Percentiles rank a stretch among this genome's conserved stretches.
These are phyloP conservation scores for Vigna reflexopilosa DNA, from an alignment of 306 rosid species.

Conservation along the genomic window DNA sequence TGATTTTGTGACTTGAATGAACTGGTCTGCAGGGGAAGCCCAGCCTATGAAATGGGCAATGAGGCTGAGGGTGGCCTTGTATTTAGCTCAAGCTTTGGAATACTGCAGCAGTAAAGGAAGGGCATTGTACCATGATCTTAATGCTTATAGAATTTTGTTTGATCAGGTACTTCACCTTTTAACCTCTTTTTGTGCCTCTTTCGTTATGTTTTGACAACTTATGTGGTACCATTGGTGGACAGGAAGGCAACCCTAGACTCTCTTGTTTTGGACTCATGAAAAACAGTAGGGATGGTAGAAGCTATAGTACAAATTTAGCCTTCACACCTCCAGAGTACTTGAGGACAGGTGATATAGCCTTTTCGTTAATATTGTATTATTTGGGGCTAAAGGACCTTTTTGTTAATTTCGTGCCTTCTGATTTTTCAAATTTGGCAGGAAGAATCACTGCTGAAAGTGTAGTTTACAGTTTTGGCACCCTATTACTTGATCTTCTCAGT, in stretches of 20 bases:
- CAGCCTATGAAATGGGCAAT: constrained; percentile 99
- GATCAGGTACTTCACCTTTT: constrained; percentile 66
- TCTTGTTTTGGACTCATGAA: constrained; percentile 99
- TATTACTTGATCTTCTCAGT: constrained; percentile 90
- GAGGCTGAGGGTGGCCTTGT: constrained; percentile 98
- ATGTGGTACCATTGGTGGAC: constrained; percentile 43
- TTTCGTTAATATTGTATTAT: neutral
- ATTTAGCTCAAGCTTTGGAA: constrained; percentile 94
- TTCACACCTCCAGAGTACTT: constrained; percentile 99
- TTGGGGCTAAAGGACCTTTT: neutral
- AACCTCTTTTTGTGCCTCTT: constrained; percentile 19
- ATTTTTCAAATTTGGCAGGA: constrained; percentile 59
- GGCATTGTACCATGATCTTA: constrained; percentile 94
- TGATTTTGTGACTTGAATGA: constrained; percentile 48
- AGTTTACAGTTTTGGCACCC: constrained; percentile 88
- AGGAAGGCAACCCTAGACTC: constrained; percentile 92
- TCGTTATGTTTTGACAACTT: constrained; percentile 36
- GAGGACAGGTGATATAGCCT: constrained; percentile 73
- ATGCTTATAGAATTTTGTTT: constrained; percentile 94
- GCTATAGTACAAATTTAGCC: constrained; percentile 96
- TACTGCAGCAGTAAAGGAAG: constrained; percentile 88
- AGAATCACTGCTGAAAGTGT: constrained; percentile 88
- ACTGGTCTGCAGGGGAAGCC: constrained; percentile 72
- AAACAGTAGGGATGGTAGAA: constrained; percentile 98
- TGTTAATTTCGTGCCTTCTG: constrained; percentile 12